Base-by-base conservation (phyloP, 75 land plant genomes). In the Cryptomeria japonica region DNA sequence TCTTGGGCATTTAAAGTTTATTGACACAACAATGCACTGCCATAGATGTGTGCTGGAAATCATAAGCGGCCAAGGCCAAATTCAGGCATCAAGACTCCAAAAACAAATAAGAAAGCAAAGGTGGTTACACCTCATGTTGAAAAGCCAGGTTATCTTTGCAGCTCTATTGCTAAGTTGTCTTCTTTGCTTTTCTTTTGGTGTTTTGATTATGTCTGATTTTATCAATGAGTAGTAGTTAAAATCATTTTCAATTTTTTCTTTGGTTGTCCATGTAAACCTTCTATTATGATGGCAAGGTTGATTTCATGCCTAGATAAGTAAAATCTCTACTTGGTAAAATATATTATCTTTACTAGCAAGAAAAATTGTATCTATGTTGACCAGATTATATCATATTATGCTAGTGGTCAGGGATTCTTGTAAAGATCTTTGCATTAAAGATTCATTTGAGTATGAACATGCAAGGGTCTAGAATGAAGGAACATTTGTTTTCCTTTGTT, bases 81-180 rank as follows among this genome's bases (percentile, higher is more conserved):
- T 39, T 39, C 44, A 78, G 7, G 7, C 10, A 79, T 22, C 46
- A 79, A 79, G 28, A 1, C 82, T 38, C 44, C 82, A 79, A 9
- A 18, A 79, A 79, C 82, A 79, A 22, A 79, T 14, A 79, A 79
- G 16, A 79, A 79, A 18, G 82, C 46, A 39, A 79, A 22, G 46
- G 42, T 79, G 28, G 39, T 41, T 34, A 39, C 82, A 38, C 44
- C 10, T 39, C 28, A 41, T 39, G 10, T 25, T 39, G 44, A 79
- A 79, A 39, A 79, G 82, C 82, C 82, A 79, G 46, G 82, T 79
- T 79, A 39, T 38, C 82, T 64, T 58, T 64, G n/a, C 70, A 64
- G 8, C 70, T 25, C 9, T 64, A 58, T 6, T 25, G 28, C 70
- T 64, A 64, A 22, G n/a, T 64, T 64, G 7, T 5, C n/a, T 22